Base-by-base conservation (phyloP, 129 eudicot genomes). In the Sambucus nigra region DNA sequence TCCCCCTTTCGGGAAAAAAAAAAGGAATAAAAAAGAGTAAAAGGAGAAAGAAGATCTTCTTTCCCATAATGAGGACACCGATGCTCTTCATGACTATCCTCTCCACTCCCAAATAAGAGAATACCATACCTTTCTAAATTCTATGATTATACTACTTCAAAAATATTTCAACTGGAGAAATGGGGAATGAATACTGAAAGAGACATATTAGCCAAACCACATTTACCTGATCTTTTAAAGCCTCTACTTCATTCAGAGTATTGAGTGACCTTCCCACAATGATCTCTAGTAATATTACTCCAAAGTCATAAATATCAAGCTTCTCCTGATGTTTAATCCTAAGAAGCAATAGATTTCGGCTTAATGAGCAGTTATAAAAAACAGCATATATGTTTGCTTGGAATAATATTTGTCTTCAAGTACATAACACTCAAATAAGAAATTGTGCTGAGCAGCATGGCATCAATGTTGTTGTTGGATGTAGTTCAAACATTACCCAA, bases 271-370 rank as follows among this genome's bases (percentile, higher is more conserved):
- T 79, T 21, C 95, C 99, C 2, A 66, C 16, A 28, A 91, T 72
- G 56, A 86, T 56, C 63, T 91, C 95, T 12, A 82, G 69, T 42
- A 91, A 70, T 64, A 91, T 74, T 7, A 82, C 89, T 55, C 99
- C 99, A 44, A 91, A 80, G 57, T 82, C 94, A 41, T 73, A 75
- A 14, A 86, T 71, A 25, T 85, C 89, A 12, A 25, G 35, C 71
- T 79, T 85, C 40, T 82, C 95, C 40, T 73, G 82, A 54, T 76
- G 47, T 58, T 66, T 80, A 13, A 42, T 60, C 53, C 92, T 87
- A 72, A 14, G 47, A 14, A 51, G 28, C 38, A 39, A 25, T 20
- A 25, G 27, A 52, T 14, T 52, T 50, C 42, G 20, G 44, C 53
- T 28, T 19, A 35, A 7, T 25, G 21, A 33, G 35, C 16, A 12